phyloP scores from a whole-genome alignment of 805 yeast species.

The Nadsonia fulvescens region DNA sequence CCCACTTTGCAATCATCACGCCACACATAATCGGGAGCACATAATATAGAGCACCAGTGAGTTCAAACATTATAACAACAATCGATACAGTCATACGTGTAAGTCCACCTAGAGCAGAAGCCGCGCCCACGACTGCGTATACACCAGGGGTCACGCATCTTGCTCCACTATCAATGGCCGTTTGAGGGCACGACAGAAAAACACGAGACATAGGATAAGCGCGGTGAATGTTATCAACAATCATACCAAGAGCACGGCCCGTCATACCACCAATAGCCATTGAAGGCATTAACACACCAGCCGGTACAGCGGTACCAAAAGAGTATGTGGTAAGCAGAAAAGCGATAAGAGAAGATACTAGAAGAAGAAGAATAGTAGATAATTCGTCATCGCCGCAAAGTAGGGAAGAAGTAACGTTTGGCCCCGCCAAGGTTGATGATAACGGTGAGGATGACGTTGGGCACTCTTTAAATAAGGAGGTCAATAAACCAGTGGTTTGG shows the following conservation, averaged over 20 bases:
- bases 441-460: constrained; percentile 14
- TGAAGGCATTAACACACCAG: constrained; percentile 45
- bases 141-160: constrained; percentile 77
- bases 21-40: constrained; percentile 76
- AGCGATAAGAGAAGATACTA: constrained; percentile 30
- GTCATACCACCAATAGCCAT: constrained; percentile 47
- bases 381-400: constrained; percentile 13
- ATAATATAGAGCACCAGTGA: constrained; percentile 73
- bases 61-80: constrained; percentile 65
- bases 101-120: constrained; percentile 62
- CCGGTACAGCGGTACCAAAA: constrained; percentile 41
- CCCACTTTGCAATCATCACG: constrained; percentile 55
- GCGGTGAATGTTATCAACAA: constrained; percentile 24
- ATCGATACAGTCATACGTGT: constrained; percentile 66
- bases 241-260: constrained; percentile 32
- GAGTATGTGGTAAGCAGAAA: constrained; percentile 47
- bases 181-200: constrained; percentile 25
- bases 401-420: constrained; percentile 15
- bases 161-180: no score
- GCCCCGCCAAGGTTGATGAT: no score
- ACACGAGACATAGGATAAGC: constrained; percentile 19
- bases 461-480: constrained; percentile 58
- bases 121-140: constrained; percentile 80
- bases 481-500: constrained; percentile 37
- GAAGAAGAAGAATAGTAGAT: constrained; percentile 14